Conservation (phyloP, 371 early-diverging fungal species). For the Saksenaea oblongispora region DNA sequence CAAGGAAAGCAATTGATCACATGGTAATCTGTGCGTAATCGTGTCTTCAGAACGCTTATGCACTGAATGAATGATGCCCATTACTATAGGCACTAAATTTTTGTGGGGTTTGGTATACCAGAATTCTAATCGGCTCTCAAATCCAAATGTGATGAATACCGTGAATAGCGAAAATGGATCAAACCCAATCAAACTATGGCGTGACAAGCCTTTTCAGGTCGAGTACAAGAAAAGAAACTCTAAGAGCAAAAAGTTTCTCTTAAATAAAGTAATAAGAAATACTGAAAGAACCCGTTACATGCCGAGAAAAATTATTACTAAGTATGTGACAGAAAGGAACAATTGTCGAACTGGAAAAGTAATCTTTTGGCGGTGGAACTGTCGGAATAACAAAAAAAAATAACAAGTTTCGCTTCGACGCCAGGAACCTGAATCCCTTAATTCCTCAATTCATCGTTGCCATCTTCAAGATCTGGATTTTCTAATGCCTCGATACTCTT, state of each 20-base stretch:
- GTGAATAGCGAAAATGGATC: too few relatives aligned
- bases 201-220: not conserved
- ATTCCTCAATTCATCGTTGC: not conserved
- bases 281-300: not conserved
- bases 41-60: too few relatives aligned
- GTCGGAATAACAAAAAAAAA: conserved; percentile 1
- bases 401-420: not conserved
- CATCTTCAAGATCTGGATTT: not conserved
- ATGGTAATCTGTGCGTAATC: too few relatives aligned
- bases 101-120: too few relatives aligned
- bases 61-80: too few relatives aligned
- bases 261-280: not conserved
- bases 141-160: too few relatives aligned
- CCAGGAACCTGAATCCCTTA: conserved; percentile 1
- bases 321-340: not conserved
- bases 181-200: not conserved
- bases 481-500: not conserved
- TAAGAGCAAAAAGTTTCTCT: not conserved
- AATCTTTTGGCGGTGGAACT: not conserved
- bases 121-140: too few relatives aligned
- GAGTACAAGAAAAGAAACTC: not conserved
- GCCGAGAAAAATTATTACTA: not conserved
- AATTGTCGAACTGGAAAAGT: not conserved
- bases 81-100: too few relatives aligned
- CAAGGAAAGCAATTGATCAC: too few relatives aligned